Percentiles rank a stretch among this genome's conserved stretches.
Conservation (phyloP, 768 basidiomycete species). For the Boletus patriciae region DNA sequence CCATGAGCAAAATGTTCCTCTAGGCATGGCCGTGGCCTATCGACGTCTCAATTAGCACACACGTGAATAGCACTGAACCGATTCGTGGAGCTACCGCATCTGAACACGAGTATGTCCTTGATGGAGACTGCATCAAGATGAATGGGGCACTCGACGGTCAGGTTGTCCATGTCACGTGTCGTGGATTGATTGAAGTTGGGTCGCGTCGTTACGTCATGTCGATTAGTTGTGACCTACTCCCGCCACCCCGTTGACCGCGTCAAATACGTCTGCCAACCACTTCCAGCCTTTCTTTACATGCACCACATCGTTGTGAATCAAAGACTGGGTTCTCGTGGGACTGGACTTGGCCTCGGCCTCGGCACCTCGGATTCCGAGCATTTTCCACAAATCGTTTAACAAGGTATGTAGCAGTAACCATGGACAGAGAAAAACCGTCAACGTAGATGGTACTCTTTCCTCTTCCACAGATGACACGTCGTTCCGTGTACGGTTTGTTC, state of each 20-base stretch:
- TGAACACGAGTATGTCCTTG: conserved; percentile 30
- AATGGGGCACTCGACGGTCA: conserved; percentile 34
- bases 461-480: background rate
- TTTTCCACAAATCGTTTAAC: background rate
- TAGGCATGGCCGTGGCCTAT: conserved; percentile 33
- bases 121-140: conserved; percentile 31
- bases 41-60: conserved; percentile 11
- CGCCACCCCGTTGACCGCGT: too few species aligned
- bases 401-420: background rate
- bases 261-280: background rate
- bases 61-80: background rate
- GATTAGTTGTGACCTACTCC: too few species aligned
- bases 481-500: background rate
- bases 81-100: conserved; percentile 27
- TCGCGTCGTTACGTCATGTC: background rate
- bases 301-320: background rate
- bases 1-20: conserved; percentile 20
- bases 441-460: background rate
- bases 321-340: background rate
- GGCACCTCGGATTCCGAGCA: background rate
- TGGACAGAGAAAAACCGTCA: background rate
- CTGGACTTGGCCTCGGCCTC: background rate
- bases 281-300: background rate
- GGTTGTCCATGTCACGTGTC: background rate
- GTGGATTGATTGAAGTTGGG: background rate